Base-by-base conservation (phyloP, 768 basidiomycete genomes). In the Amanita exitialis region DNA sequence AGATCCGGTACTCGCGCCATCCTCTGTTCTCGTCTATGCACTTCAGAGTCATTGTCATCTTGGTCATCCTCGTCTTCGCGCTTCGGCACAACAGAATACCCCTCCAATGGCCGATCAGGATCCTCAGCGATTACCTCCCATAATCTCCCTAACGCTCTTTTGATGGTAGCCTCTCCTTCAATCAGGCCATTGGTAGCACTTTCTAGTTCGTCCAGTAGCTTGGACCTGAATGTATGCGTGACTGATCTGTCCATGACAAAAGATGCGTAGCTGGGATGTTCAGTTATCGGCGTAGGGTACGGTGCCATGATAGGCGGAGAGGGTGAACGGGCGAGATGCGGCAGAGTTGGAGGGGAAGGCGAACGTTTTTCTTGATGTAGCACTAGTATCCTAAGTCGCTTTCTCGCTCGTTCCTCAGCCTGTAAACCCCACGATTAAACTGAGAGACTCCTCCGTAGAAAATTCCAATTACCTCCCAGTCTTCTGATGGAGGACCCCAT, bases 221-320 rank as follows among this genome's bases (percentile, higher is more conserved):
- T 74, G 30, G 89, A 86, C 39, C 89, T 85, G 66, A 90, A 93
- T 3, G 90, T 81, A 62, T 88, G 85, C 15, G 86, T 88, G 13
- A 88, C 80, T 6, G 87, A 77, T 55, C 83, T 86, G 62, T 92
- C 90, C 75, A 91, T 76, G 12, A 93, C 88, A 58, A 90, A 88
- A 0, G 89, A 87, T 16, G 88, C 77, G 65, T 87, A 91, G 54
- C 76, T 83, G 53, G 82, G 73, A 59, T 91, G 88, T 45, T 83
- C 78, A 8, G 73, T 64, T 20, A 73, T 73, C 21, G 86, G 86
- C 18, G 78, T 70, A 20, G 82, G 79, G 59, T 90, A 91, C 2
- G 90, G 88, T 0, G 88, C 79, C 20, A 75, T 71, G 23, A 88
- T 74, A 7, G 90, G 88, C 4, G 90, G 90, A 0, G 87, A 86